These are phyloP conservation scores for Chlorella sorokiniana DNA, from an alignment of 139 green algal species.

Conservation along the genomic window DNA sequence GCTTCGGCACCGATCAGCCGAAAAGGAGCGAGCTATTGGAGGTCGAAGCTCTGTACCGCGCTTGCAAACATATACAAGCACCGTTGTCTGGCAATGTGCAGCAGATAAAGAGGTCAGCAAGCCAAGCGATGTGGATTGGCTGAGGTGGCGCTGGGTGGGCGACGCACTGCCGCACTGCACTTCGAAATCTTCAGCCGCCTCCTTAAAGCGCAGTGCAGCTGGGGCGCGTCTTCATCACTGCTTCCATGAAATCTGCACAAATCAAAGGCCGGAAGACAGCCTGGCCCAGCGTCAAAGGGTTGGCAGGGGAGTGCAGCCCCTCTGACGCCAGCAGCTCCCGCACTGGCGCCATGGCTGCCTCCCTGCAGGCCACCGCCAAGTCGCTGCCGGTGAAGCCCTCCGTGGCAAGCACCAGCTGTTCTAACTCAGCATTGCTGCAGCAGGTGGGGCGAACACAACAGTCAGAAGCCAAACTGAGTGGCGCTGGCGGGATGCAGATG, in stretches of 20 bases:
- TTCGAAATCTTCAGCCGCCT: too few species aligned
- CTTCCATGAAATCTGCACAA: not conserved
- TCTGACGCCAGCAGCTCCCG: conserved; percentile 45
- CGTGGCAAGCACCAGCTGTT: conserved; percentile 12
- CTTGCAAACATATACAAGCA: too few species aligned
- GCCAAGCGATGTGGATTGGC: too few species aligned
- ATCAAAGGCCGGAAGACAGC: not conserved
- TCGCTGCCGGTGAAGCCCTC: conserved; percentile 62
- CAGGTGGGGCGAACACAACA: not conserved
- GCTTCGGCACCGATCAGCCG: too few species aligned
- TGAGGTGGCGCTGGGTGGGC: too few species aligned
- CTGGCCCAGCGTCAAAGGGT: not conserved
- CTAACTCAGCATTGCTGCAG: conserved; percentile 18
- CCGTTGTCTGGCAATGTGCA: too few species aligned
- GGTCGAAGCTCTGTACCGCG: too few species aligned
- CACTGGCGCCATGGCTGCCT: conserved; percentile 63
- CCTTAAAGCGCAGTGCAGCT: not conserved
- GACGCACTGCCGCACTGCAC: not conserved
- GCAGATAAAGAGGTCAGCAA: too few species aligned
- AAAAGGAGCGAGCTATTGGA: too few species aligned
- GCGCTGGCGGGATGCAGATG: not conserved
- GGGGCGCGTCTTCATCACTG: not conserved
- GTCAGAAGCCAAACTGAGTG: not conserved
- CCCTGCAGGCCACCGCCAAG: conserved; percentile 46
- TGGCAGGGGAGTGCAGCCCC: not conserved